Percentiles rank a stretch among this genome's conserved stretches.
phyloP scores from a whole-genome alignment of 305 asterid species.

The Nicotiana rustica region DNA sequence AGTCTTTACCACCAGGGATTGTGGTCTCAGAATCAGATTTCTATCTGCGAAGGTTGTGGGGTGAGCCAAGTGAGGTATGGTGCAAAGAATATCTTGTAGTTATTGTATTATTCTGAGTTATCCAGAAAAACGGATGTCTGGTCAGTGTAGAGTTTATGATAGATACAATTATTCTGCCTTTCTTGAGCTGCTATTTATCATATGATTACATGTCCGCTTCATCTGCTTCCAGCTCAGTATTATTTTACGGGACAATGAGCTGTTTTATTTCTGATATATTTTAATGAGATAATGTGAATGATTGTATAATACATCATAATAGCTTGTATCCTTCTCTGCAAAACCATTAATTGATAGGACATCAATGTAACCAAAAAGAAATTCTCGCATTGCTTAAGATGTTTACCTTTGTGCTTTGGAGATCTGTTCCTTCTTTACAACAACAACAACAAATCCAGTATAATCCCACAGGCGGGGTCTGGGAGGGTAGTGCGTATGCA shows the following conservation, averaged over 20 bases:
- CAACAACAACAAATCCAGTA: too few species aligned
- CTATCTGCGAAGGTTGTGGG: slow-evolving; percentile 61
- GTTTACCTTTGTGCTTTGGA: neutral
- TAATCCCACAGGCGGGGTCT: too few species aligned
- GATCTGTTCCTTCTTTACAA: neutral
- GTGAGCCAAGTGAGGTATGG: slow-evolving; percentile 67
- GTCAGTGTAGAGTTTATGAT: slow-evolving; percentile 26
- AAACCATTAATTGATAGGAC: slow-evolving; percentile 16
- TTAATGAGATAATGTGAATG: neutral
- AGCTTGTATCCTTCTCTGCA: slow-evolving; percentile 16
- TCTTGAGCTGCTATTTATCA: slow-evolving; percentile 6
- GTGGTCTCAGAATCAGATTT: slow-evolving; percentile 65
- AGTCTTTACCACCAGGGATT: slow-evolving; percentile 70
- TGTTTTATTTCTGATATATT: slow-evolving; percentile 7
- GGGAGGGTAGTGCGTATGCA: too few species aligned
- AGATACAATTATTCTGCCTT: neutral
- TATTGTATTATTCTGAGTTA: neutral
- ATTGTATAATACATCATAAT: neutral
- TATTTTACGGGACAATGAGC: neutral
- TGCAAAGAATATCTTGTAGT: neutral
- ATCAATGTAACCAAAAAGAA: neutral
- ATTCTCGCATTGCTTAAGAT: slow-evolving; percentile 6
- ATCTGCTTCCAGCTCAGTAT: slow-evolving; percentile 17
- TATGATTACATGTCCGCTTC: slow-evolving; percentile 1
- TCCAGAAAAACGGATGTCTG: neutral